phyloP scores from a whole-genome alignment of 2,329 filamentous ascomycete genomes.

The Sclerotinia sclerotiorum region DNA sequence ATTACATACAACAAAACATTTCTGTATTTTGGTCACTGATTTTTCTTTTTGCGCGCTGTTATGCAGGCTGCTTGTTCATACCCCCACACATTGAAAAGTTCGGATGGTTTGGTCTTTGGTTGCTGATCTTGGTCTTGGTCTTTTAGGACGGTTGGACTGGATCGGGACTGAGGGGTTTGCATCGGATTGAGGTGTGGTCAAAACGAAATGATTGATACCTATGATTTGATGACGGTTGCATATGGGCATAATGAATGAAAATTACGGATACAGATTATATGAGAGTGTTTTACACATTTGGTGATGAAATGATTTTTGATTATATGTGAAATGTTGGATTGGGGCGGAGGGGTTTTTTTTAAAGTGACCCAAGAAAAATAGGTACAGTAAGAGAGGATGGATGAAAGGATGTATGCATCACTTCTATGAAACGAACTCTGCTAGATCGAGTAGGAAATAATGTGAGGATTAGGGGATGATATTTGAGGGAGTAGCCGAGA shows the following conservation, averaged over 20 bases:
- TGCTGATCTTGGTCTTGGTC: conserved; percentile 20
- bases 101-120: conserved; percentile 18
- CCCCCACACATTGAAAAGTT: conserved; percentile 19
- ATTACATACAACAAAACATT: conserved; percentile 12
- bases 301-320: background rate
- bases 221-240: conserved; percentile 22
- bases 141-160: conserved; percentile 17
- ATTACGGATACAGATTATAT: conserved; percentile 2
- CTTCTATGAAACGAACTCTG: no score
- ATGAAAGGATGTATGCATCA: no score
- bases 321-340: background rate
- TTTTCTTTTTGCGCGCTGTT: conserved; percentile 16
- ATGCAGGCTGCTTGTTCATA: conserved; percentile 23
- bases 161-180: background rate
- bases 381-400: no score
- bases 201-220: conserved; percentile 12
- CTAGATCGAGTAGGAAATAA: no score
- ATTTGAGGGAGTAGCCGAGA: no score
- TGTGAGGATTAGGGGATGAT: no score
- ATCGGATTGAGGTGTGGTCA: conserved; percentile 13
- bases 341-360: no score
- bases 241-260: conserved; percentile 21
- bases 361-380: no score
- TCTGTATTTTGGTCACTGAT: conserved; percentile 20
- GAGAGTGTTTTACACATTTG: background rate